Percentiles rank a stretch among this genome's conserved stretches.
phyloP scores from a whole-genome alignment of 305 asterid genomes.

The Fraxinus ornus region DNA sequence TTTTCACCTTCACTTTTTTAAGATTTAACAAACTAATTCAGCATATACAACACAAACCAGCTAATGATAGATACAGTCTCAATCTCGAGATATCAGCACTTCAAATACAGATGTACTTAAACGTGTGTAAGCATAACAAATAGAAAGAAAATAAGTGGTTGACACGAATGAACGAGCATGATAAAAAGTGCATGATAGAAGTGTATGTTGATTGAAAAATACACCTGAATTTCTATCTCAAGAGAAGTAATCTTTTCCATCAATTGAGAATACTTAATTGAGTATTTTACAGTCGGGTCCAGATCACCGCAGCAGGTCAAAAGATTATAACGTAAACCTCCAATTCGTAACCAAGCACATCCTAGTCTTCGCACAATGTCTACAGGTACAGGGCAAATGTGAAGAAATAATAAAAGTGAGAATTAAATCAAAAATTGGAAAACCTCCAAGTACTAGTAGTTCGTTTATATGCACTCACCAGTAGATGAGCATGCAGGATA shows the following conservation, averaged over 20 bases:
- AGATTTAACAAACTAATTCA: not conserved
- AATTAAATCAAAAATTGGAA: conserved; percentile 4
- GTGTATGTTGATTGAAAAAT: conserved; percentile 15
- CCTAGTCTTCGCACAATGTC: conserved; percentile 51
- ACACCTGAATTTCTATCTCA: conserved; percentile 76
- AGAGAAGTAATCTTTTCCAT: conserved; percentile 66
- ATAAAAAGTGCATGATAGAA: not conserved
- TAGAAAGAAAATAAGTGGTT: not conserved
- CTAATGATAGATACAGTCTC: not conserved
- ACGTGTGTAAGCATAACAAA: not conserved
- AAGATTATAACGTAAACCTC: conserved; percentile 75
- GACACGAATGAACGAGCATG: not conserved
- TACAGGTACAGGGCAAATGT: conserved; percentile 21
- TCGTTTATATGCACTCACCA: conserved; percentile 39
- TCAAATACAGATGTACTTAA: not conserved
- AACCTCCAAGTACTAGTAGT: not conserved
- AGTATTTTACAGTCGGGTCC: conserved; percentile 79
- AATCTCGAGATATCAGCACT: not conserved
- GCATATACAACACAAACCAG: conserved; percentile 7
- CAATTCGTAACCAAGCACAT: conserved; percentile 59
- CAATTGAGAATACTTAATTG: conserved; percentile 62
- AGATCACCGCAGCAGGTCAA: conserved; percentile 61
- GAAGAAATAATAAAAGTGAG: conserved; percentile 1
- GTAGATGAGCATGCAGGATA: conserved; percentile 42
- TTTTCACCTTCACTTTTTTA: not conserved